A percentile compares a stretch with the other conserved stretches of the same genome.
phyloP scores from a whole-genome alignment of 129 eudicot genomes.

The Rutidosis leptorrhynchoides region DNA sequence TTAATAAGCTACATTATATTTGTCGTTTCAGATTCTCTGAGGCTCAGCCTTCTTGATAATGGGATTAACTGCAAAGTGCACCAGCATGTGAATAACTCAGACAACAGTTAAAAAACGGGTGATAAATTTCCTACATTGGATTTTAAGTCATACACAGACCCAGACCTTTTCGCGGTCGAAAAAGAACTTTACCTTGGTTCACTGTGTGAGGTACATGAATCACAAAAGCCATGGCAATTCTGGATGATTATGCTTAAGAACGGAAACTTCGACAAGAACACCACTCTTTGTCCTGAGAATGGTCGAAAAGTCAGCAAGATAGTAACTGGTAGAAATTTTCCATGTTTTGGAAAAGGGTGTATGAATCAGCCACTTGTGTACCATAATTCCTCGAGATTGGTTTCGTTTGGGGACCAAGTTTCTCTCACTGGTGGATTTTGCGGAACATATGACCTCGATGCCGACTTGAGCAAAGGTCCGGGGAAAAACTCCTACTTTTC shows the following conservation, averaged over 20 bases:
- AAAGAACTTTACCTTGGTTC: conserved; percentile 63
- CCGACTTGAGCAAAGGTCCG: neutral
- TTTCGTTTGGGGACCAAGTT: conserved; percentile 14
- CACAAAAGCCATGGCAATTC: conserved; percentile 57
- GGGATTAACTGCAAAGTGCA: too few relatives aligned
- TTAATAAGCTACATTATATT: too few relatives aligned
- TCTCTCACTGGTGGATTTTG: conserved; percentile 57
- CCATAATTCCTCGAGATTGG: conserved; percentile 43
- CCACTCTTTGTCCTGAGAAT: conserved; percentile 62
- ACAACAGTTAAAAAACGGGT: conserved; percentile 60
- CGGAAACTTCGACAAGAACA: conserved; percentile 62
- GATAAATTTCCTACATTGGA: conserved; percentile 47
- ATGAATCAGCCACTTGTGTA: conserved; percentile 61
- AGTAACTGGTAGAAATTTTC: too few relatives aligned
- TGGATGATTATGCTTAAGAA: conserved; percentile 80
- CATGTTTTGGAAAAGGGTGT: conserved; percentile 59
- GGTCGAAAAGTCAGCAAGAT: conserved; percentile 59
- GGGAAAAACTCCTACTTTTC: conserved; percentile 53
- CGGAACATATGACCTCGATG: conserved; percentile 42
- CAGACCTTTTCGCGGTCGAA: conserved; percentile 66
- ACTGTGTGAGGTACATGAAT: conserved; percentile 40
- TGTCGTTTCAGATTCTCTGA: too few relatives aligned
- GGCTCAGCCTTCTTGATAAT: too few relatives aligned
- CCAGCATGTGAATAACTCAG: too few relatives aligned
- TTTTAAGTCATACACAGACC: conserved; percentile 37